phyloP scores from a whole-genome alignment of 225 moss, liverwort and hornwort genomes.

The Marchantia paleacea region DNA sequence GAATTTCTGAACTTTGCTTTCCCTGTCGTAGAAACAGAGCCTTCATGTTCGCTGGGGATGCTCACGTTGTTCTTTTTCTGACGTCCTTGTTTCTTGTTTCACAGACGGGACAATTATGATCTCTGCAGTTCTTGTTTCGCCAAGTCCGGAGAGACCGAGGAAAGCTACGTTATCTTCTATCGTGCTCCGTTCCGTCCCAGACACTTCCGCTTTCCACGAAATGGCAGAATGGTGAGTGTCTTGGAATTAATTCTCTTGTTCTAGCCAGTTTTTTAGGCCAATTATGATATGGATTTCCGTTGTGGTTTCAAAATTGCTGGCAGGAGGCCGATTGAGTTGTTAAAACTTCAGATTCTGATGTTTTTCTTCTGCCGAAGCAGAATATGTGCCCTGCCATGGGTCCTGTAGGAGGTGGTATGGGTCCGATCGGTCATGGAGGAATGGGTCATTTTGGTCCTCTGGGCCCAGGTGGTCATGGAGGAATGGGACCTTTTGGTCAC shows the following conservation, averaged over 20 bases:
- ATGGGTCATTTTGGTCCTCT: too few relatives aligned
- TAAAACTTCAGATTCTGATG: neutral
- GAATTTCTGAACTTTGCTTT: neutral
- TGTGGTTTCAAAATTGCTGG: neutral
- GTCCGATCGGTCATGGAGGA: neutral
- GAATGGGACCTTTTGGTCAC: neutral
- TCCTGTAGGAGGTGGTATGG: neutral
- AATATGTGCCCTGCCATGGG: slow-evolving; percentile 18
- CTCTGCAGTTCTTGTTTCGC: slow-evolving; percentile 51
- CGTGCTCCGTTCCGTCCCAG: slow-evolving; percentile 53
- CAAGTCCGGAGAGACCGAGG: slow-evolving; percentile 27
- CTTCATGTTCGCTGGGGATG: neutral
- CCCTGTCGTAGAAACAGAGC: neutral
- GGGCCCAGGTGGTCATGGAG: neutral
- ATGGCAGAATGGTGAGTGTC: slow-evolving; percentile 5
- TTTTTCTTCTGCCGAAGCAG: neutral
- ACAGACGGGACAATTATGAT: slow-evolving; percentile 62
- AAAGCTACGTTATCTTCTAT: slow-evolving; percentile 49
- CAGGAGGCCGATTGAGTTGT: neutral
- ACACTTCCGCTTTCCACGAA: slow-evolving; percentile 26
- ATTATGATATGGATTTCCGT: neutral
- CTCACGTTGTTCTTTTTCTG: neutral
- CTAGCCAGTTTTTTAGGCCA: neutral
- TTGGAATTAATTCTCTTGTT: neutral
- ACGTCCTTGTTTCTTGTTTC: neutral